Conservation (phyloP, 805 yeast genomes). For the Monosporozyma siamensis region DNA sequence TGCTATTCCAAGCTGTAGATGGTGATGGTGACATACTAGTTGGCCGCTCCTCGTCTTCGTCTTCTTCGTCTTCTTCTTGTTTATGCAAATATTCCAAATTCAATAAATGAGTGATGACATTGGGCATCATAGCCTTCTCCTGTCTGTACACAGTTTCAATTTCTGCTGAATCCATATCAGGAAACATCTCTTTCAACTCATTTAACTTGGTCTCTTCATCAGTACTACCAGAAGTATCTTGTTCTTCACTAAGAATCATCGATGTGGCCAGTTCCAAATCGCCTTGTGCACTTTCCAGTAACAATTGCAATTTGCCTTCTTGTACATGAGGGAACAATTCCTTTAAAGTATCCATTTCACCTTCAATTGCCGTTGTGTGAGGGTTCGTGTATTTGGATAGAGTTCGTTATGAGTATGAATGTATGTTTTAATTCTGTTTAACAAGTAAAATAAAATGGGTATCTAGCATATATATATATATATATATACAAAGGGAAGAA, state of each 20-base stretch:
- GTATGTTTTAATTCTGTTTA: too few relatives aligned
- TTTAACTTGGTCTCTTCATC: too few relatives aligned
- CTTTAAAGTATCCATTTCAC: constrained; percentile 1
- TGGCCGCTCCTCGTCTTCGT: constrained; percentile 13
- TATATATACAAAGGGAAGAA: too few relatives aligned
- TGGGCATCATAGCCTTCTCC: neutral
- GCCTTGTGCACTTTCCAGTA: constrained; percentile 14
- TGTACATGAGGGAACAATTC: constrained; percentile 20
- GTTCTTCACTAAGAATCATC: constrained; percentile 21
- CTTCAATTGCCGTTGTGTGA: too few relatives aligned
- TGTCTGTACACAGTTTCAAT: constrained; percentile 28
- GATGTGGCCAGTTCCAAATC: constrained; percentile 19
- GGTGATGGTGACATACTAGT: constrained; percentile 2
- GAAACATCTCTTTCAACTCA: constrained; percentile 38
- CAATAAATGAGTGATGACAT: constrained; percentile 4
- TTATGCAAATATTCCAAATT: constrained; percentile 11
- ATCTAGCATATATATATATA: neutral
- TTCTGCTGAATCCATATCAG: constrained; percentile 28
- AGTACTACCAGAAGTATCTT: too few relatives aligned
- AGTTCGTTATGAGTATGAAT: neutral
- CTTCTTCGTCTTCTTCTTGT: constrained; percentile 10
- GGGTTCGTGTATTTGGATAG: neutral
- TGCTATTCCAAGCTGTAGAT: neutral
- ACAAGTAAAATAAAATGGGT: neutral
- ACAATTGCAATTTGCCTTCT: constrained; percentile 7